Evolutionary conservation across 208 protist genomes (phyloP).

Genomic region (Strigomonas oncopelti): DNA sequence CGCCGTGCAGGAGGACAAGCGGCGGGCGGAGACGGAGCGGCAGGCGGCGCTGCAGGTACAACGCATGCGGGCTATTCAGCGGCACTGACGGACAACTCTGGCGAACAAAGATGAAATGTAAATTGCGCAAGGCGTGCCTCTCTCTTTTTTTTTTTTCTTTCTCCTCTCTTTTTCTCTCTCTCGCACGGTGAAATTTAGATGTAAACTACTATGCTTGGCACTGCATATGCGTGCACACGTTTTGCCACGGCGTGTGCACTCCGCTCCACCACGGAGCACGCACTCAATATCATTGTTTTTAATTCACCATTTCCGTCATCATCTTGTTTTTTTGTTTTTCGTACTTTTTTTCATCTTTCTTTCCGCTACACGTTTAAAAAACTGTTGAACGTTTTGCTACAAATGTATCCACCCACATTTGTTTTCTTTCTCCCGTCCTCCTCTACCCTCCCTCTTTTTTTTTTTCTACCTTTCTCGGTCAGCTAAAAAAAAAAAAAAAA

Average conservation of each 20-base stretch:
- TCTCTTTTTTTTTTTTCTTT: constrained; percentile 19
- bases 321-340: not conserved
- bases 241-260: no score
- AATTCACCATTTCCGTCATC: not conserved
- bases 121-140: no score
- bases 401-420: no score
- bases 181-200: not conserved
- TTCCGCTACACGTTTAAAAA: no score
- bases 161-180: not conserved
- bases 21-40: constrained; percentile 17
- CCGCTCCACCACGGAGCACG: no score
- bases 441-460: constrained; percentile 2
- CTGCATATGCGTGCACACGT: no score
- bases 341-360: not conserved
- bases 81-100: not conserved
- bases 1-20: constrained; percentile 20
- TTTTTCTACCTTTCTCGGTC: not conserved
- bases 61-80: constrained; percentile 14
- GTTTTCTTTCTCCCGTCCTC: constrained; percentile 1
- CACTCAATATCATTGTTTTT: no score
- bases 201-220: no score
- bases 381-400: no score
- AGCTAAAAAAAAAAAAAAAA: constrained; percentile 2
- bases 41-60: constrained; percentile 21
- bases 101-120: constrained; percentile 9